Evolutionary conservation across 306 rosid genomes (phyloP), one percentile per base, ranked within the genome.

Genomic region (Vigna mungo): DNA sequence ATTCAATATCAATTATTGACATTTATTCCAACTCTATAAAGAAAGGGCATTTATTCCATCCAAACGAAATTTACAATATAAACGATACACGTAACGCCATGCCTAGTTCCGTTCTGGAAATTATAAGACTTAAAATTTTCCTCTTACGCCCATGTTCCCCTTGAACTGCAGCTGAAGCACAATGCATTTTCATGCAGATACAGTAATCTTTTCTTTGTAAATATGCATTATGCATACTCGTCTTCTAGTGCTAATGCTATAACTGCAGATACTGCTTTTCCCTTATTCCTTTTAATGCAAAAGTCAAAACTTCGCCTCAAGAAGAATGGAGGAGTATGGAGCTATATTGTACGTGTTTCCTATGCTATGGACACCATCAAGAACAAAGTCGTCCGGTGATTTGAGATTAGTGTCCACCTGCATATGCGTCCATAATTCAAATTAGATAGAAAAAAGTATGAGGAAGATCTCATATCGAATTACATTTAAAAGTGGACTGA

Each of bases 321-420:
- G 93, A 78, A 95, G 96, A 85, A 95, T 82, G 44, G 97, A 90
- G 47, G 97, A 89, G 84, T 55, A 84, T 39, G 99, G 98, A 69
- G 97, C 97, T 37, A 90, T 34, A 51, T 86, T 84, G 54, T 95
- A 92, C 54, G 88, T 84, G 13, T 82, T 80, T 70, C 79, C 85
- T 41, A 71, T 23, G 76, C 81, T 83, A 4, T 91, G 85, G 68
- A 88, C 84, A 60, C 97, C 99, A 20, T 86, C 89, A 6, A 48
- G 74, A 76, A 85, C 91, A 51, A 88, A 77, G 87, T 95, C 99
- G n/a, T 89, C 60, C 0, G 97, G 98, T 67, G 97, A 88, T 76
- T 74, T 63, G 2, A 86, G 88, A 81, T 88, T 92, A 25, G 98
- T 92, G 84, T 91, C 98, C 54, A 84, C 98, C 99, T 92, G 87